Evolutionary conservation across 1,284 basidiomycete species (phyloP), one percentile per base, ranked within the genome.

Genomic region (Hymenochaete sp.): DNA sequence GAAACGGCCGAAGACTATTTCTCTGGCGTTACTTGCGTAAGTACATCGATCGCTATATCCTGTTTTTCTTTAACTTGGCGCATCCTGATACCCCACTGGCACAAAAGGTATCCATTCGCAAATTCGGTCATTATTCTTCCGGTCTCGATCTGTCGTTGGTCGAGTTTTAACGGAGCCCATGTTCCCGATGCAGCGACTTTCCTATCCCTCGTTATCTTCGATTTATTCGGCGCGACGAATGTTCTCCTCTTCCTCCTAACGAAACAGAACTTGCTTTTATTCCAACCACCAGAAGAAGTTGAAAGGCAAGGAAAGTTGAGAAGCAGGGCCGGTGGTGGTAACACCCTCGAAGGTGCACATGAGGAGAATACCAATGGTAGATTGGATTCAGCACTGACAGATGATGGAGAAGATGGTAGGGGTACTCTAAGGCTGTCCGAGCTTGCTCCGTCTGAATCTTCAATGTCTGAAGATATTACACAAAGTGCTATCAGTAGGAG

Each of bases 141-240:
- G 2, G 45, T 63, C 16, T 56, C 57, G 45, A 50, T 61, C 36
- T 55, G 55, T 13, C 57, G 60, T 36, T 63, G 59, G 59, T 55
- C 53, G 31, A 47, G 36, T 29, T 57, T 59, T 47, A 53, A 49
- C n/a, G 16, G 32, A n/a, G n/a, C 18, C 3, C 18, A 18, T 4
- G 57, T 63, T 22, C 56, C 61, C 3, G 53, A 61, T 8, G 56
- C 59, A 9, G 60, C 60, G 19, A 67, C 60, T 2, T 58, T 68
- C 32, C 52, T 55, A 16, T 59, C 61, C 29, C 49, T 58, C 13
- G 51, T 57, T 18, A 49, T 67, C 18, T 67, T 62, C 48, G 44
- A 45, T 22, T 36, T 46, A 24, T 45, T 31, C 26, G 48, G 48
- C 33, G 44, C 40, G 1, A 26, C 21, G 3, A 47, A 50, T 36